Base-by-base conservation (phyloP, 1,284 basidiomycete species). In the Ustilago sp. region DNA sequence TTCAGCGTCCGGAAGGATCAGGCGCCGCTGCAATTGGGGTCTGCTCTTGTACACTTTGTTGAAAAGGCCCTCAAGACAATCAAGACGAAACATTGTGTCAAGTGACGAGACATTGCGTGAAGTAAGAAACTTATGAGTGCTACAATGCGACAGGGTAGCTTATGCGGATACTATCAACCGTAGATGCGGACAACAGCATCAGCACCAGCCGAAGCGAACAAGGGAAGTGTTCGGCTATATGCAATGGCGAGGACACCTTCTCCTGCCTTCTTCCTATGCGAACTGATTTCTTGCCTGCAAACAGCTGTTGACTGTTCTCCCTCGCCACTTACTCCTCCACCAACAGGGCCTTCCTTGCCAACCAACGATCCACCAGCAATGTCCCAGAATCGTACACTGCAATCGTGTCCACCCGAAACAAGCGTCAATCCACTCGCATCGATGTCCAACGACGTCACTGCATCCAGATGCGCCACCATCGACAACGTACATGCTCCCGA, bases 371-470 rank as follows among this genome's bases (percentile, higher is more conserved):
- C 92, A 47, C 65, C 69, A n/a, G 93, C 89, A 63, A 98, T 88
- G 86, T 98, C 94, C 97, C 96, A 99, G 87, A 98, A 93, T 28
- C 96, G 92, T 51, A 95, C 89, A 19, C 94, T 95, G 85, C 95
- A 95, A 86, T 99, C 96, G 83, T 97, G 94, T 56, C 93, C 93
- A 45, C 93, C 93, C 1, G 94, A 95, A 4, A 95, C 92, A 48
- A 98, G 90, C 11, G 92, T 92, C 86, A 95, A 90, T 47, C 93
- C 93, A 2, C 93, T 89, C 0, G 93, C 91, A 72, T 96, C 94
- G 69, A 98, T 91, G 45, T 94, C 93, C 36, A 99, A 87, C 31
- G 93, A 94, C 5, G 94, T 97, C 54, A 98, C 93, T 2, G 93
- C 92, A 77, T 95, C 93, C 35, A 95, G 89, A 85, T 99, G 97